phyloP scores from a whole-genome alignment of 2,329 filamentous ascomycete genomes.

The Aspergillus fructus region DNA sequence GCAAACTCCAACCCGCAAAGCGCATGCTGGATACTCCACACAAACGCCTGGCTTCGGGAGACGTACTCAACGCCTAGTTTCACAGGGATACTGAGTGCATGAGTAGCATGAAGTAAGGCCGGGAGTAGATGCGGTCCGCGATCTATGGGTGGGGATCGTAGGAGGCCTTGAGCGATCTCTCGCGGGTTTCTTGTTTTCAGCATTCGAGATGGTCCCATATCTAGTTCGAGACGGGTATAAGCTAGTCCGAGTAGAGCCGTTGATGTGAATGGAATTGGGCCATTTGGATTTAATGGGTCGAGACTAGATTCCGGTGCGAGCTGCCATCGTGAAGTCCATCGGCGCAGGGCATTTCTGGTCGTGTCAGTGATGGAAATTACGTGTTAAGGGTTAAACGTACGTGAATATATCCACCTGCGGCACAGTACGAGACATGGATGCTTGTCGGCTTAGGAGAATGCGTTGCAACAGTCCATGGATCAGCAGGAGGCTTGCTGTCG shows the following conservation, averaged over 20 bases:
- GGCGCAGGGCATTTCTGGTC: conserved; percentile 39
- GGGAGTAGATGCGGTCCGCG: conserved; percentile 54
- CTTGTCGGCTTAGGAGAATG: no score
- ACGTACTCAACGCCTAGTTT: conserved; percentile 24
- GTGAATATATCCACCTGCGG: no score
- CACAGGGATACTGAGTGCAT: conserved; percentile 60
- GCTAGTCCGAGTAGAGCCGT: conserved; percentile 61
- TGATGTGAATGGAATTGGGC: conserved; percentile 63
- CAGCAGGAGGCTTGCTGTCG: no score
- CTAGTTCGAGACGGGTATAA: conserved; percentile 47
- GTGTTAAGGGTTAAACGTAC: no score
- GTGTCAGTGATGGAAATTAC: background rate
- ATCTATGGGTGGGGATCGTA: conserved; percentile 55
- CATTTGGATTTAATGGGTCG: conserved; percentile 42
- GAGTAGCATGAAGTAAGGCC: conserved; percentile 65
- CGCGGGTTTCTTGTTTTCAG: conserved; percentile 63
- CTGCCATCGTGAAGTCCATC: conserved; percentile 43
- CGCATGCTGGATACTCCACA: conserved; percentile 27
- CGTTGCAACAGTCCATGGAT: no score
- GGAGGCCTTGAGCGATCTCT: conserved; percentile 35
- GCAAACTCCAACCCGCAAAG: conserved; percentile 28
- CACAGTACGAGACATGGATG: no score
- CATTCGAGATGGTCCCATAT: conserved; percentile 40
- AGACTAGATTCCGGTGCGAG: conserved; percentile 41
- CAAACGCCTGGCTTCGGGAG: conserved; percentile 19